Evolutionary conservation across 768 basidiomycete species (phyloP).

Genomic region (Lyophyllum shimeji): DNA sequence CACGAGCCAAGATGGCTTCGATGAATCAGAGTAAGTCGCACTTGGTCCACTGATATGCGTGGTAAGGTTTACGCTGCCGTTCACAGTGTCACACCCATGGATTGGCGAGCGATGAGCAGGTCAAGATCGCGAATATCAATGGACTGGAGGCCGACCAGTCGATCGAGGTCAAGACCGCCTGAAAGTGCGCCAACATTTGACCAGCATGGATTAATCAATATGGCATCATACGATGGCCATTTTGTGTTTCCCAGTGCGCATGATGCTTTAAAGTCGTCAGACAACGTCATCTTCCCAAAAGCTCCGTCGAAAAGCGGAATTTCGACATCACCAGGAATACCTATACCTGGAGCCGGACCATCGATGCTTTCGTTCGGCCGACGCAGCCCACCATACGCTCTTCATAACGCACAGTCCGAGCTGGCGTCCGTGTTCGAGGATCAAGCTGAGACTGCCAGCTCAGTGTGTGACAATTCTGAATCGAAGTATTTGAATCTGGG

Average conservation of each 20-base stretch:
- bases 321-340: conserved; percentile 31
- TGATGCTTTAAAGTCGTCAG: conserved; percentile 25
- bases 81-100: conserved; percentile 70
- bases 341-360: conserved; percentile 35
- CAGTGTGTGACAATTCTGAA: conserved; percentile 31
- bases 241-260: conserved; percentile 40
- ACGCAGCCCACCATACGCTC: conserved; percentile 42
- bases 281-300: conserved; percentile 22
- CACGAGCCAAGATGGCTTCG: conserved; percentile 63
- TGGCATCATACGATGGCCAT: conserved; percentile 39
- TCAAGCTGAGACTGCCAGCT: conserved; percentile 30
- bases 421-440: conserved; percentile 50
- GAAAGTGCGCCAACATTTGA: conserved; percentile 51
- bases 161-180: conserved; percentile 76
- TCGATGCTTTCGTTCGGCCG: conserved; percentile 46
- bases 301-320: conserved; percentile 15
- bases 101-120: conserved; percentile 90
- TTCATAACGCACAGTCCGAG: conserved; percentile 35
- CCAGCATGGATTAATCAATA: conserved; percentile 34
- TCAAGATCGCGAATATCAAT: conserved; percentile 89
- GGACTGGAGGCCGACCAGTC: conserved; percentile 85
- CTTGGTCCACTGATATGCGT: not conserved
- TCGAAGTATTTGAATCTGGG: conserved; percentile 25
- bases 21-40: conserved; percentile 71
- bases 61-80: not conserved